These are phyloP conservation scores for Polyplosphaeria fusca DNA, from an alignment of 495 filamentous ascomycete species.

Conservation along the genomic window DNA sequence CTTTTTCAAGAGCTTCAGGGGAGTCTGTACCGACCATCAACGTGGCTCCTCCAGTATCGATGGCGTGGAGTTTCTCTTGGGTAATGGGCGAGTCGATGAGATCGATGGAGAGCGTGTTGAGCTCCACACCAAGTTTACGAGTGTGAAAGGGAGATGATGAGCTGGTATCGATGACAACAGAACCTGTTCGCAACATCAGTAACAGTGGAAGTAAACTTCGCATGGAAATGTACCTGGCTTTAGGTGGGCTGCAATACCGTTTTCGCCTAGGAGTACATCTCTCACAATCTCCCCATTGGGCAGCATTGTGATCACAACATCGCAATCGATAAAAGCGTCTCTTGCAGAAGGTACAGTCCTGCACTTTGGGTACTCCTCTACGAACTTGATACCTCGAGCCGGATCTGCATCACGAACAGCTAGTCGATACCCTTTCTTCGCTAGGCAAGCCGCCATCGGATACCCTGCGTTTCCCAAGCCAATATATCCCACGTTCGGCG, in stretches of 20 bases:
- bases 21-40: constrained; percentile 30
- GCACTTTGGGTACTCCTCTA: constrained; percentile 28
- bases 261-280: constrained; percentile 34
- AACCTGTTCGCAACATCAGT: constrained; percentile 16
- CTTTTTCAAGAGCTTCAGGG: constrained; percentile 29
- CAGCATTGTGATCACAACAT: constrained; percentile 38
- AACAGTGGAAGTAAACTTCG: background rate
- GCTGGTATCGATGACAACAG: constrained; percentile 36
- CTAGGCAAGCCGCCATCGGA: constrained; percentile 35
- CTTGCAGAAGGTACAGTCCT: constrained; percentile 12
- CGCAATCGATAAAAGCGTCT: constrained; percentile 33
- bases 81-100: constrained; percentile 38
- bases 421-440: constrained; percentile 34
- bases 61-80: constrained; percentile 36
- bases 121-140: constrained; percentile 29
- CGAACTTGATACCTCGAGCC: constrained; percentile 24
- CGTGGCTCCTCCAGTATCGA: constrained; percentile 34
- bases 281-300: constrained; percentile 36
- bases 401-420: constrained; percentile 35
- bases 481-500: constrained; percentile 33
- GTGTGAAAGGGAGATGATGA: constrained; percentile 38
- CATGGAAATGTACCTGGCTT: constrained; percentile 21
- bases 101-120: constrained; percentile 30
- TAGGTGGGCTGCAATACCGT: constrained; percentile 31
- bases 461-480: constrained; percentile 38